phyloP scores from a whole-genome alignment of 1,284 basidiomycete genomes.

The Anthracocystis setariae region DNA sequence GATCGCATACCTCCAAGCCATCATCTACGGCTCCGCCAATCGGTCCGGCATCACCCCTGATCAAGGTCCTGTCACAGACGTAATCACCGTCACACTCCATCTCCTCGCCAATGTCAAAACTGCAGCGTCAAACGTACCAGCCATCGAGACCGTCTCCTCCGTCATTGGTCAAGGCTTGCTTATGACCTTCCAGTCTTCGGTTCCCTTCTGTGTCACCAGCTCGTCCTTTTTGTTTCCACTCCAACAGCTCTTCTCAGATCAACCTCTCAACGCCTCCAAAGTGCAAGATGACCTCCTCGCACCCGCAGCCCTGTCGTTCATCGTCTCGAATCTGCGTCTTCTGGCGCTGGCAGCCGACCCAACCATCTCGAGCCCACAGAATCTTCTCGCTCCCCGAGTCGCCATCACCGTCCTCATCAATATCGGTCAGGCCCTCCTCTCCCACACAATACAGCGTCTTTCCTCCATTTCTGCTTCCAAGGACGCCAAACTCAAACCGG shows the following conservation, averaged over 20 bases:
- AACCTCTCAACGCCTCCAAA: neutral
- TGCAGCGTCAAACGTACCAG: constrained; percentile 20
- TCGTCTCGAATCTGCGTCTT: constrained; percentile 32
- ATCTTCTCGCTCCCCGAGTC: constrained; percentile 43
- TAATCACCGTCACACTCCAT: constrained; percentile 38
- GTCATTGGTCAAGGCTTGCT: constrained; percentile 45
- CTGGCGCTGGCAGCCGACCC: constrained; percentile 31
- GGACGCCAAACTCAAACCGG: constrained; percentile 15
- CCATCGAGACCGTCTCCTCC: constrained; percentile 40
- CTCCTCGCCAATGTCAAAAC: constrained; percentile 23
- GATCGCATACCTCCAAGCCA: constrained; percentile 36
- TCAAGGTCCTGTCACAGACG: constrained; percentile 45
- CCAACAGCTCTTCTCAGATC: constrained; percentile 7
- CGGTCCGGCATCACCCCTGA: constrained; percentile 29
- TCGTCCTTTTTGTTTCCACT: constrained; percentile 24
- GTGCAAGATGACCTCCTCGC: constrained; percentile 7
- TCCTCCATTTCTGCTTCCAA: constrained; percentile 16
- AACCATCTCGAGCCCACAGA: constrained; percentile 24
- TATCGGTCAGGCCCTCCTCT: constrained; percentile 29
- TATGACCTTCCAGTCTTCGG: constrained; percentile 30
- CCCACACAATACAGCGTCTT: constrained; percentile 19
- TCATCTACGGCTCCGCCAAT: constrained; percentile 40
- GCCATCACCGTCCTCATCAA: constrained; percentile 46
- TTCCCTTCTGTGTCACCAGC: constrained; percentile 17
- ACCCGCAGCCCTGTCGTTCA: constrained; percentile 20